phyloP scores from a whole-genome alignment of 2,329 filamentous ascomycete genomes.

The Byssochlamys sp. region DNA sequence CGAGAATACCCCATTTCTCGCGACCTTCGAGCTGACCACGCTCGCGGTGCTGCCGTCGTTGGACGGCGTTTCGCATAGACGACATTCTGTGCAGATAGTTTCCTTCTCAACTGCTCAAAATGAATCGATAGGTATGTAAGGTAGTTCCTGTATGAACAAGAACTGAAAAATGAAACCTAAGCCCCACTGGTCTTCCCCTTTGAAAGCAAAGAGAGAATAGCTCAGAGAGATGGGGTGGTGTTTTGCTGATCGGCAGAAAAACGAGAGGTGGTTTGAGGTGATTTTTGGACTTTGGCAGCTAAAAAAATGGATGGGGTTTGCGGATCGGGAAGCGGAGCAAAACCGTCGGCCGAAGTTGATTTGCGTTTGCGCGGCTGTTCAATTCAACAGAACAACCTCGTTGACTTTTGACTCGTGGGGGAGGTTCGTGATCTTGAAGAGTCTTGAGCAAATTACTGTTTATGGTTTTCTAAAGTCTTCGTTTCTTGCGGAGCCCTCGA shows the following conservation, averaged over 20 bases:
- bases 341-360: background rate
- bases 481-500: background rate
- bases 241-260: background rate
- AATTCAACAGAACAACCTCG: background rate
- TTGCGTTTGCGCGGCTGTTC: background rate
- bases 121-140: background rate
- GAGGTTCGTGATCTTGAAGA: background rate
- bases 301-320: background rate
- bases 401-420: background rate
- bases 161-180: background rate
- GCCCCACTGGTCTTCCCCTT: background rate
- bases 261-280: background rate
- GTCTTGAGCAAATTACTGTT: background rate
- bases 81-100: constrained; percentile 36
- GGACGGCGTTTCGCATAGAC: constrained; percentile 54
- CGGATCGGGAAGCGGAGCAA: background rate
- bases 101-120: background rate
- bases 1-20: constrained; percentile 77
- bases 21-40: constrained; percentile 78
- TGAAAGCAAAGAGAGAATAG: background rate
- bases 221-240: background rate
- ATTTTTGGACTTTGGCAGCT: background rate
- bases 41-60: constrained; percentile 79
- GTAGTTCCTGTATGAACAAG: background rate
- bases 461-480: background rate